phyloP scores from a whole-genome alignment of 352 stramenopile genomes.

The Blastocystis sp. region DNA sequence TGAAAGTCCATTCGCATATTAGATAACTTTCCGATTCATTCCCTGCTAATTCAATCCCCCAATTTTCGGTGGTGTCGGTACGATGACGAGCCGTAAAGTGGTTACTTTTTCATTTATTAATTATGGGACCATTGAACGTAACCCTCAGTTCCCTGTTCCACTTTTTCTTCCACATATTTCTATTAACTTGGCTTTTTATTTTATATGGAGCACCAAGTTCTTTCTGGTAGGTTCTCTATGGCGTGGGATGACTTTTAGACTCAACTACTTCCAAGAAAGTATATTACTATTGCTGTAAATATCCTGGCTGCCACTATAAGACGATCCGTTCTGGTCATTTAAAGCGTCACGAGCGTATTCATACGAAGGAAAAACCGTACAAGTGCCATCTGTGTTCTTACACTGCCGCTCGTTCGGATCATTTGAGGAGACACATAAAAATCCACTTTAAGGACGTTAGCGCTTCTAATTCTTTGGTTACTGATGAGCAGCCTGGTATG shows the following conservation, averaged over 20 bases:
- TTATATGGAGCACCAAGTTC: not conserved
- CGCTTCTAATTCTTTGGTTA: not conserved
- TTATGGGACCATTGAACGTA: not conserved
- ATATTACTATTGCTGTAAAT: constrained; percentile 59
- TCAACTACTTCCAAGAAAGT: not conserved
- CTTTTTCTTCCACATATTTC: not conserved
- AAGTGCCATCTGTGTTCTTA: constrained; percentile 55
- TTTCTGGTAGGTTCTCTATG: not conserved
- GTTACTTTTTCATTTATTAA: not conserved
- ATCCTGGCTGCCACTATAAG: constrained; percentile 57
- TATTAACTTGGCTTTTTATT: constrained; percentile 18
- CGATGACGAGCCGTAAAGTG: not conserved
- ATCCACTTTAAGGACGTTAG: constrained; percentile 55
- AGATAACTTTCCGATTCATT: too few species aligned
- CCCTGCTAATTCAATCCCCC: too few species aligned
- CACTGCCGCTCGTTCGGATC: constrained; percentile 43
- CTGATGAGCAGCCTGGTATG: not conserved
- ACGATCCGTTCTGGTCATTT: constrained; percentile 58
- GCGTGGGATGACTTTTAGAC: not conserved
- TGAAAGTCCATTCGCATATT: too few species aligned
- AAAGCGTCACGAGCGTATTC: constrained; percentile 55
- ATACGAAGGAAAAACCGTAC: constrained; percentile 61
- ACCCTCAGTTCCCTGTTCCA: constrained; percentile 6
- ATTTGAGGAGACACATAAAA: constrained; percentile 57
- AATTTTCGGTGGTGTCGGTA: not conserved